These are phyloP conservation scores for Ustilago curta DNA, from an alignment of 1,284 basidiomycete species.

Conservation along the genomic window DNA sequence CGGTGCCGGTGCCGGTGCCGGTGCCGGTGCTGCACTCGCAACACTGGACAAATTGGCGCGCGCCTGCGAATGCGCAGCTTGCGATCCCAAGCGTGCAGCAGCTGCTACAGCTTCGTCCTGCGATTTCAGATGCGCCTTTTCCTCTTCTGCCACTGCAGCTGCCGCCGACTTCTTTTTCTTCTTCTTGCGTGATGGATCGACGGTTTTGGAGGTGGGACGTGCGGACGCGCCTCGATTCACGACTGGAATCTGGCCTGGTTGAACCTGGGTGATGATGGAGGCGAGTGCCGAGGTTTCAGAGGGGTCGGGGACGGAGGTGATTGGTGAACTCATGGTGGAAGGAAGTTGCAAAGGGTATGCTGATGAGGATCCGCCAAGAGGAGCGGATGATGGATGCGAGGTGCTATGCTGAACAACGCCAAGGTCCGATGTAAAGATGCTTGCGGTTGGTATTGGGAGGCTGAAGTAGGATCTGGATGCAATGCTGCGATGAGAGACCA, in stretches of 20 bases:
- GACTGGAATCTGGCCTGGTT: constrained; percentile 42
- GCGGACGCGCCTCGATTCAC: constrained; percentile 29
- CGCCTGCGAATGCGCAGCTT: constrained; percentile 40
- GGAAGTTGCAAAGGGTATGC: not conserved
- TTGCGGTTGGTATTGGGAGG: too few relatives aligned
- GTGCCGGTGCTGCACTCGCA: constrained; percentile 3
- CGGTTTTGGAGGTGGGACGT: constrained; percentile 28
- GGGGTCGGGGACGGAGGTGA: constrained; percentile 57
- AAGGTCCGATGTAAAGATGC: too few relatives aligned
- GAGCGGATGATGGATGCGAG: not conserved
- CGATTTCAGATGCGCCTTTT: constrained; percentile 21
- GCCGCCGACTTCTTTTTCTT: constrained; percentile 43
- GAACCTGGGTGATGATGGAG: constrained; percentile 61
- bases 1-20: not conserved
- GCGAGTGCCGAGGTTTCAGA: constrained; percentile 46
- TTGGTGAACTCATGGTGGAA: constrained; percentile 40
- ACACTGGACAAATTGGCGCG: constrained; percentile 16
- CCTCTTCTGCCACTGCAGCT: constrained; percentile 15
- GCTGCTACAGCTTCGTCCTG: constrained; percentile 41
- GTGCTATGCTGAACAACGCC: too few relatives aligned
- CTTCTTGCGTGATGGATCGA: constrained; percentile 24
- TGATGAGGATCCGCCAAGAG: not conserved
- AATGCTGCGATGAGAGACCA: too few relatives aligned
- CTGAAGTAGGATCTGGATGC: too few relatives aligned
- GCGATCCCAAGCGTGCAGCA: constrained; percentile 30